Evolutionary conservation across 768 basidiomycete species (phyloP).

Genomic region (Pleurotus ostreatus): DNA sequence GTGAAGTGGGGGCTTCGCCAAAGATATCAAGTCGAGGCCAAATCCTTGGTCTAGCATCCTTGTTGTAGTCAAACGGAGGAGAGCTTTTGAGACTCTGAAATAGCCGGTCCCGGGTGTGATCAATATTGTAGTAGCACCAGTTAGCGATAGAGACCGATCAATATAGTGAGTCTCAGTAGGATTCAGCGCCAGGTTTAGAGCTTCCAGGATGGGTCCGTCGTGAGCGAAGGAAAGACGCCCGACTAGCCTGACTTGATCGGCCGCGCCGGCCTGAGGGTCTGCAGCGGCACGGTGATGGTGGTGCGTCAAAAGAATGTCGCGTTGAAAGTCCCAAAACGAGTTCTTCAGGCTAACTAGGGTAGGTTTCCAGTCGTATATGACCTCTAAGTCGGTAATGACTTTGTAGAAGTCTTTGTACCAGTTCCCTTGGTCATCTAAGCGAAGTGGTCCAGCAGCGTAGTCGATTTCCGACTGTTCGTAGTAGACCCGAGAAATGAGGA

Average conservation of each 20-base stretch:
- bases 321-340: slow-evolving; percentile 87
- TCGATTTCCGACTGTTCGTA: slow-evolving; percentile 79
- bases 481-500: slow-evolving; percentile 89
- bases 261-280: slow-evolving; percentile 39
- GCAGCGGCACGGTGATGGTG: slow-evolving; percentile 74
- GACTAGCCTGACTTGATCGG: slow-evolving; percentile 64
- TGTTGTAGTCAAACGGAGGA: slow-evolving; percentile 88
- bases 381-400: slow-evolving; percentile 89
- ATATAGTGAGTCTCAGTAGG: slow-evolving; percentile 94
- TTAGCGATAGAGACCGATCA: slow-evolving; percentile 88
- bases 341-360: slow-evolving; percentile 85
- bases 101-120: slow-evolving; percentile 94
- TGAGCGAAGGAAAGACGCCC: slow-evolving; percentile 84
- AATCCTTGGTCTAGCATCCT: slow-evolving; percentile 94
- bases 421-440: slow-evolving; percentile 64
- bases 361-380: slow-evolving; percentile 82
- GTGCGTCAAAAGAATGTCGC: slow-evolving; percentile 86
- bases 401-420: slow-evolving; percentile 98
- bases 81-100: slow-evolving; percentile 86
- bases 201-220: slow-evolving; percentile 94
- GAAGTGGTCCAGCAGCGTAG: slow-evolving; percentile 80
- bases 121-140: slow-evolving; percentile 77
- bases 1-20: slow-evolving; percentile 90
- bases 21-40: slow-evolving; percentile 79
- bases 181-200: slow-evolving; percentile 88